A percentile compares a stretch with the other conserved stretches of the same genome.
These are phyloP conservation scores for Gossypium raimondii DNA, from an alignment of 345 rosid genomes.

Conservation along the genomic window DNA sequence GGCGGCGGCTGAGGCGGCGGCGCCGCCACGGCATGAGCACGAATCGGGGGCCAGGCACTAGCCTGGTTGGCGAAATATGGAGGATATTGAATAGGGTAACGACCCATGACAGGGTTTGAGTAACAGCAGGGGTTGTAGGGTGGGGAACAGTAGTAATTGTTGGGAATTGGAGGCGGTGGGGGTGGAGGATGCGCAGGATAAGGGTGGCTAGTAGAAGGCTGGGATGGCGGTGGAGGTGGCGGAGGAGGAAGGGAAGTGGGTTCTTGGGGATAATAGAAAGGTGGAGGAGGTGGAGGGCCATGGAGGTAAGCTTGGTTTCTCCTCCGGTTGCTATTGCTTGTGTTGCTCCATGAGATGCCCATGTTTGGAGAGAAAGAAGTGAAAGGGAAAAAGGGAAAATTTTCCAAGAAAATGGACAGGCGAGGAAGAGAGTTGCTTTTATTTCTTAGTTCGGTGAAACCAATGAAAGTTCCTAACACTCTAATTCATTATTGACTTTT, in stretches of 20 bases:
- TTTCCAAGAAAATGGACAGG: neutral
- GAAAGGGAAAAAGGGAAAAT: neutral
- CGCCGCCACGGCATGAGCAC: slow-evolving; percentile 33
- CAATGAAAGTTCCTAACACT: neutral
- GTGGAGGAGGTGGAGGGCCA: slow-evolving; percentile 37
- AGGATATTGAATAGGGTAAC: slow-evolving; percentile 39
- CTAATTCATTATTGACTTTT: neutral
- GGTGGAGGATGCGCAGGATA: slow-evolving; percentile 25
- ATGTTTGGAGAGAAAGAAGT: slow-evolving; percentile 22
- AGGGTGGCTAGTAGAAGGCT: slow-evolving; percentile 13
- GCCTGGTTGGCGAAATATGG: slow-evolving; percentile 50
- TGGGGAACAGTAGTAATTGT: slow-evolving; percentile 31
- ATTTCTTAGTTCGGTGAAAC: neutral
- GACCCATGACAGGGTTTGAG: slow-evolving; percentile 38
- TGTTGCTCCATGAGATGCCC: slow-evolving; percentile 75
- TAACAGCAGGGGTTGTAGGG: slow-evolving; percentile 29
- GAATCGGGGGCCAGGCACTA: slow-evolving; percentile 42
- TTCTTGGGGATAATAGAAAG: slow-evolving; percentile 28
- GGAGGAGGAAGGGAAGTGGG: slow-evolving; percentile 26
- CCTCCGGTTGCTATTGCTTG: slow-evolving; percentile 50
- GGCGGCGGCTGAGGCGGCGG: slow-evolving; percentile 35
- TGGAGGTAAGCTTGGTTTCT: slow-evolving; percentile 42
- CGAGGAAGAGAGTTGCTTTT: neutral
- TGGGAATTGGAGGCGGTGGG: slow-evolving; percentile 36
- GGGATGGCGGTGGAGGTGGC: slow-evolving; percentile 30